Conservation (phyloP, 768 basidiomycete genomes). For the Russula sp. region DNA sequence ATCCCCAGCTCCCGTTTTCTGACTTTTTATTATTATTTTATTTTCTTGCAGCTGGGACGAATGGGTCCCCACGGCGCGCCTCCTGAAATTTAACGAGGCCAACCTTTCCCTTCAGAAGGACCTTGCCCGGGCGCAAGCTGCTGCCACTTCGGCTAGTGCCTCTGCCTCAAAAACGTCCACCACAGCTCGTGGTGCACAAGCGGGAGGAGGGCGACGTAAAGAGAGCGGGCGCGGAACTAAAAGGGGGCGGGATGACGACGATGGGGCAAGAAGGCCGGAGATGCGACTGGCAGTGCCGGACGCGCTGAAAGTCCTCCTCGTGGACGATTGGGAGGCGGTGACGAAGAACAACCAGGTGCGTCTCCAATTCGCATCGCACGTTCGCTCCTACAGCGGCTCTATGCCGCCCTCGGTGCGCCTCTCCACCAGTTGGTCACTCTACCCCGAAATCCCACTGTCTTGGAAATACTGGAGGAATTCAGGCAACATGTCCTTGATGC, state of each 20-base stretch:
- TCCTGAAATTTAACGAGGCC: constrained; percentile 79
- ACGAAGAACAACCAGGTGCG: constrained; percentile 88
- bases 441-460: constrained; percentile 73
- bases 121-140: constrained; percentile 43
- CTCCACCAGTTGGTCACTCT: constrained; percentile 68
- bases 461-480: constrained; percentile 72
- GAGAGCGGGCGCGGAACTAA: constrained; percentile 62
- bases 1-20: neutral
- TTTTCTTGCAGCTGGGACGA: constrained; percentile 76
- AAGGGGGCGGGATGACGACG: constrained; percentile 74
- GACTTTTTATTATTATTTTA: neutral
- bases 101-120: constrained; percentile 73
- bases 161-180: constrained; percentile 27
- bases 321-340: constrained; percentile 97
- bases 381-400: neutral
- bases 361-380: neutral
- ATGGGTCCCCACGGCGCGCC: constrained; percentile 78
- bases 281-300: constrained; percentile 90
- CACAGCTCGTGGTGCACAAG: constrained; percentile 22
- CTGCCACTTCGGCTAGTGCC: constrained; percentile 32
- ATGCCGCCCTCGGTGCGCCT: neutral
- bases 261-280: constrained; percentile 71
- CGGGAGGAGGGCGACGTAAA: constrained; percentile 35
- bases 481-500: constrained; percentile 50
- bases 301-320: constrained; percentile 76